Percentiles rank a stretch among this genome's conserved stretches.
Conservation (phyloP, 2,329 filamentous ascomycete genomes). For the Colletotrichum sp. region DNA sequence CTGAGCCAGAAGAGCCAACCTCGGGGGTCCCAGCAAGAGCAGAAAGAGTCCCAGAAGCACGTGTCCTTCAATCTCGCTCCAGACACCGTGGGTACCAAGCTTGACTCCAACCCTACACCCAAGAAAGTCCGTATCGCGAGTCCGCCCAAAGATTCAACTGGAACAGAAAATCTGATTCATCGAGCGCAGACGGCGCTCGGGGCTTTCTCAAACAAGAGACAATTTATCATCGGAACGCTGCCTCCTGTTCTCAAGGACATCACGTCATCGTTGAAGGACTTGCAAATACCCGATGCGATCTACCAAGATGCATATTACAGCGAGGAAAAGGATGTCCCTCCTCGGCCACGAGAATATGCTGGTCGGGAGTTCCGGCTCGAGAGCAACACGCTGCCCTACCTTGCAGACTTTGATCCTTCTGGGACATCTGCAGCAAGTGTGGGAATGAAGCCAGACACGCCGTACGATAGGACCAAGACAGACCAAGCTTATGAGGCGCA, state of each 20-base stretch:
- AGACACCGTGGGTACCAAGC: constrained; percentile 8
- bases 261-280: constrained; percentile 58
- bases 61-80: constrained; percentile 34
- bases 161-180: background rate
- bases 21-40: background rate
- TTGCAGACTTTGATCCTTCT: constrained; percentile 77
- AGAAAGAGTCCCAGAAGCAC: constrained; percentile 32
- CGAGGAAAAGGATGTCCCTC: constrained; percentile 81
- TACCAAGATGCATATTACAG: constrained; percentile 90
- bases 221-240: constrained; percentile 32
- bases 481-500: constrained; percentile 56
- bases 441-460: constrained; percentile 53
- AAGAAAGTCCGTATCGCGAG: background rate
- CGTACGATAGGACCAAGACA: constrained; percentile 56
- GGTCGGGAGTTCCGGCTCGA: constrained; percentile 83
- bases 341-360: constrained; percentile 80
- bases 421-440: constrained; percentile 59
- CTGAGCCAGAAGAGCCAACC: constrained; percentile 61
- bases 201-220: constrained; percentile 23
- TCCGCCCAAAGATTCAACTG: constrained; percentile 19
- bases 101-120: constrained; percentile 4
- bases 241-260: constrained; percentile 50
- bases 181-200: background rate
- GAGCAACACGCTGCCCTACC: constrained; percentile 77
- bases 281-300: constrained; percentile 69